Percentiles rank a stretch among this genome's conserved stretches.
Evolutionary conservation across 2,329 filamentous ascomycete species (phyloP).

Genomic region (Zalaria sp.): DNA sequence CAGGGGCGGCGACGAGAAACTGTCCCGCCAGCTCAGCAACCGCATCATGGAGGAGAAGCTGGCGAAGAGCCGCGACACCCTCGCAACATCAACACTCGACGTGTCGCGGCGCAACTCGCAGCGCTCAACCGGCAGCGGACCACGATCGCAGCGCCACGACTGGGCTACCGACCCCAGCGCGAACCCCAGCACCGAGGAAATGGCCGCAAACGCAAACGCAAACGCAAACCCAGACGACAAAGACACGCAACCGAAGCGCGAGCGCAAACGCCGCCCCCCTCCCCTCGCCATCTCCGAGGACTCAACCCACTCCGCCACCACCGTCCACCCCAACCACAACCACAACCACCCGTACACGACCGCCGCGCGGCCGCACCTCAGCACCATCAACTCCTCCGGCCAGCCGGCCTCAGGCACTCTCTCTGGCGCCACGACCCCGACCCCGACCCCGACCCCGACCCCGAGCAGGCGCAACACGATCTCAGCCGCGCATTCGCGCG

Average conservation of each 20-base stretch:
- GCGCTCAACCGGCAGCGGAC: conserved; percentile 6
- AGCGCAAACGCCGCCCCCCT: conserved; percentile 4
- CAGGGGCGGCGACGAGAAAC: conserved; percentile 6
- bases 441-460: conserved; percentile 14
- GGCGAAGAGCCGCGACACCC: conserved; percentile 7
- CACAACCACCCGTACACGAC: too few species aligned
- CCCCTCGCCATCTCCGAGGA: conserved; percentile 7
- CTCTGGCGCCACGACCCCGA: conserved; percentile 10
- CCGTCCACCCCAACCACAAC: conserved; percentile 6
- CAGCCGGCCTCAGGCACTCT: conserved; percentile 1
- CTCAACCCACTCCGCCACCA: conserved; percentile 8
- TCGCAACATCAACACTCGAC: conserved; percentile 11
- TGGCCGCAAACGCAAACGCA: neutral
- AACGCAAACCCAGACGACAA: neutral
- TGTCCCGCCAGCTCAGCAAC: conserved; percentile 23
- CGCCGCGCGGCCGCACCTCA: too few species aligned
- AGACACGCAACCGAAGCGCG: neutral
- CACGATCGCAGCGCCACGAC: conserved; percentile 16
- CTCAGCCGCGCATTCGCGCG: conserved; percentile 5
- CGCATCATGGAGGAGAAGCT: conserved; percentile 20
- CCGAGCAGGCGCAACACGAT: conserved; percentile 7
- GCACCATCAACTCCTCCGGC: neutral
- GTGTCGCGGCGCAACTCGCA: conserved; percentile 22
- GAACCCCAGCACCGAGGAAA: conserved; percentile 7
- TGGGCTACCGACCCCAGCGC: conserved; percentile 5